Base-by-base conservation (phyloP, 768 basidiomycete genomes). In the Lepiota subincarnata region DNA sequence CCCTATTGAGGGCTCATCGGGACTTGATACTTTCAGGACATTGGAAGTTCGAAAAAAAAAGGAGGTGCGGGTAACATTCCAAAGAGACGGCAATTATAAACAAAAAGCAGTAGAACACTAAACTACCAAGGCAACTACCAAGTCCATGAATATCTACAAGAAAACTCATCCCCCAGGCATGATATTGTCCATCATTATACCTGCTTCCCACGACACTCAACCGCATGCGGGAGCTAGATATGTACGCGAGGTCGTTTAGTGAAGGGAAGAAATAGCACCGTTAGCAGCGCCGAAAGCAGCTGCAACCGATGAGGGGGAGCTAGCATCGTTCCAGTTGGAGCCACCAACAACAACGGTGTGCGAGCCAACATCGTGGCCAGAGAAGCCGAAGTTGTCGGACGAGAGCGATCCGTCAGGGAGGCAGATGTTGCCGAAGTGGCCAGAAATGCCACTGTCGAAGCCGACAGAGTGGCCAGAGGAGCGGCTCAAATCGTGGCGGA, bases 261-360 rank as follows among this genome's bases (percentile, higher is more conserved):
- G 50, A 18, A 35, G 18, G 34, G 39, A 41, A 16, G 50, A 18
- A 24, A 63, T 55, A 36, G 70, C 68, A 38, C 64, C 59, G 56
- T 59, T 59, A 36, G 71, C 64, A 41, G 67, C 56, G 49, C 57
- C 57, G 62, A 64, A 70, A 10, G 73, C 72, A 52, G 62, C 59
- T 43, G 64, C 62, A 55, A 73, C 72, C 24, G 66, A 64, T n/a
- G 46, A 37, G 37, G 55, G 70, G 18, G 64, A 66, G 56, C 47
- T 55, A 40, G 47, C 55, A 34, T 58, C 49, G 40, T 61, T 57
- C 76, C 75, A 79, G 71, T 79, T 77, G 64, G 60, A 63, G 55
- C 73, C 74, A 11, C 55, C 50, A 37, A 70, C 63, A 48, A 71
- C 58, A 51, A 76, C 66, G 44, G 68, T 72, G 50, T 70, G 64